These are phyloP conservation scores for Adansonia madagascariensis DNA, from an alignment of 441 rosid genomes.

Conservation along the genomic window DNA sequence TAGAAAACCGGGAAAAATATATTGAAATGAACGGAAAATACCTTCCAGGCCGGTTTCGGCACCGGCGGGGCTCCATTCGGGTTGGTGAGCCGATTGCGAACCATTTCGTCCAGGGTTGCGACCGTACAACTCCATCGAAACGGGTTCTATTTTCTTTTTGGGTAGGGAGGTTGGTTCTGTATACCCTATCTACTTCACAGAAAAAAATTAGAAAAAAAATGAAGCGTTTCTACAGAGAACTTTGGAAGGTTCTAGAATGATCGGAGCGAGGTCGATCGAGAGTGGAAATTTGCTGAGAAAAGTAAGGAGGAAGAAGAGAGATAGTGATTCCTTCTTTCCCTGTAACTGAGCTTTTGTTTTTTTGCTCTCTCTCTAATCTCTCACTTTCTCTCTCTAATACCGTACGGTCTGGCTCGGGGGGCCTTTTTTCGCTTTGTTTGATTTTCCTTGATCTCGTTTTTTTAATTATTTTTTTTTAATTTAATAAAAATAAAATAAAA, in stretches of 20 bases:
- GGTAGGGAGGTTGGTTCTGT: conserved; percentile 31
- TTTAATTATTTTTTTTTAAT: background rate
- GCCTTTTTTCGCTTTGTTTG: conserved; percentile 20
- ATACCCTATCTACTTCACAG: conserved; percentile 38
- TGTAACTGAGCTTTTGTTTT: conserved; percentile 33
- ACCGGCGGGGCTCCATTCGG: conserved; percentile 61
- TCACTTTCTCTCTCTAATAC: conserved; percentile 31
- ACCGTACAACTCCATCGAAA: conserved; percentile 71
- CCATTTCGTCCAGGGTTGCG: conserved; percentile 57
- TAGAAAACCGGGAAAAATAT: conserved; percentile 23
- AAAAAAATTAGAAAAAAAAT: background rate
- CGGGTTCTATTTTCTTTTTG: background rate
- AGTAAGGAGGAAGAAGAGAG: conserved; percentile 32
- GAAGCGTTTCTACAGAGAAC: background rate
- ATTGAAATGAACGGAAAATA: conserved; percentile 27
- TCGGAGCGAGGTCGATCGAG: conserved; percentile 35
- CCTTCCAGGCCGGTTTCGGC: conserved; percentile 72
- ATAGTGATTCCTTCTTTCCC: conserved; percentile 9
- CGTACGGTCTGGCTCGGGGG: conserved; percentile 46
- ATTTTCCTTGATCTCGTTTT: background rate
- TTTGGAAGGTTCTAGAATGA: conserved; percentile 32
- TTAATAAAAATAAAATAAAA: no score
- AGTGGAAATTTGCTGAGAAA: conserved; percentile 21
- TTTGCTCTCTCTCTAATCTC: conserved; percentile 32
- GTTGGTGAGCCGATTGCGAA: conserved; percentile 56